Evolutionary conservation across 177 flowering plant genomes (phyloP), one percentile per base, ranked within the genome.

Genomic region (Vitis hybrid): DNA sequence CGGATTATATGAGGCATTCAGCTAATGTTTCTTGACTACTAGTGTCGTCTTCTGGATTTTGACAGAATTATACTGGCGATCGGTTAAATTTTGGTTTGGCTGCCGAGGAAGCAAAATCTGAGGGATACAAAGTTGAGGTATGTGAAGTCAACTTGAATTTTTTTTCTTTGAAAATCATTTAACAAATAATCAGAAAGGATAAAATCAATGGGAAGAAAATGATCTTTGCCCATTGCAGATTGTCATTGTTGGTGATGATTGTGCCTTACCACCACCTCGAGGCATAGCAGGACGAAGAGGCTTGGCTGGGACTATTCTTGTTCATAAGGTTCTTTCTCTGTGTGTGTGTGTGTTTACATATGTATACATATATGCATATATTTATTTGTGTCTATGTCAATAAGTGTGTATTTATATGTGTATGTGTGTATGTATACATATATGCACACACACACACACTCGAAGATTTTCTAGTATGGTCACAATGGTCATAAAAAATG

Each of bases 181-280:
- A 40, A 67, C 24, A 13, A 10, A 27, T 51, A 17, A 3, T 21
- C 7, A 21, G n/a, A 49, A 15, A 58, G 54, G 56, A 18, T 69
- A 35, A 15, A 13, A 64, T 35, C 27, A 6, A 40, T 58, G 3
- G 27, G 21, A 62, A 51, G 55, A 62, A 51, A 40, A 46, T 60
- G 6, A 18, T 70, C 6, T 18, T 68, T 76, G 58, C 67, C 24
- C 46, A 35, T 67, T 75, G 73, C 72, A 95, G 98, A 86, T 79
- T 68, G 97, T 95, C 18, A 87, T 93, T 78, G 96, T 95, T 79
- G 98, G 97, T 71, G 99, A 95, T 83, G 99, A 95, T 77, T 95
- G 99, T 85, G 98, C 98, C 72, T 85, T 95, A 57, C 98, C 99
- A 71, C 99, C 97, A 56, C 94, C 94, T 75, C 90, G 96, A 67